phyloP scores from a whole-genome alignment of 2,329 filamentous ascomycete genomes.

The Cadophora malorum region DNA sequence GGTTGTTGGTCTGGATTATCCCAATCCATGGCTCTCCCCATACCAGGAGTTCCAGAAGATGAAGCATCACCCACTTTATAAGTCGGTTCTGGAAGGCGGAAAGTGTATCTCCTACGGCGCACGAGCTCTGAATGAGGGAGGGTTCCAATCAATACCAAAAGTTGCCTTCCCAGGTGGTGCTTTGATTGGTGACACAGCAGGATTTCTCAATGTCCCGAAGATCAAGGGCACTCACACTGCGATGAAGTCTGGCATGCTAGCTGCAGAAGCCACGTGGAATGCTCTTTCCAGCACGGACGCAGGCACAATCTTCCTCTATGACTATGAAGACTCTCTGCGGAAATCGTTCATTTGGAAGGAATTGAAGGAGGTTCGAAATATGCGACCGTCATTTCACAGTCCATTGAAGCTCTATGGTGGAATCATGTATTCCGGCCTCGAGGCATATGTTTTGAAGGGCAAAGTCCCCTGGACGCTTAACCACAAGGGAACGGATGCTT shows the following conservation, averaged over 20 bases:
- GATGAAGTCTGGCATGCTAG: constrained; percentile 97
- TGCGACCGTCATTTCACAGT: constrained; percentile 92
- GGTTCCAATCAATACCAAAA: constrained; percentile 97
- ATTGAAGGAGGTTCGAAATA: constrained; percentile 93
- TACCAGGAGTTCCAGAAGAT: constrained; percentile 98
- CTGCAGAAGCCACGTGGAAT: constrained; percentile 86
- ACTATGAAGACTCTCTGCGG: constrained; percentile 90
- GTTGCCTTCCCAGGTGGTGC: constrained; percentile 95
- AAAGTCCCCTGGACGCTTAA: constrained; percentile 90
- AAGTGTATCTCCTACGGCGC: constrained; percentile 98
- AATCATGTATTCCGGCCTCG: constrained; percentile 89
- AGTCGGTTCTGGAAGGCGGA: constrained; percentile 85
- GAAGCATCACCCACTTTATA: constrained; percentile 96
- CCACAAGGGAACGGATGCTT: constrained; percentile 80
- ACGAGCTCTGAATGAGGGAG: constrained; percentile 88
- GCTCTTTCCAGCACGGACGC: constrained; percentile 67
- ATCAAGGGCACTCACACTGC: constrained; percentile 98
- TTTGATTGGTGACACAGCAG: constrained; percentile 93
- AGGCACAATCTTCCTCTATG: constrained; percentile 86
- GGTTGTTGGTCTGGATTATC: constrained; percentile 92
- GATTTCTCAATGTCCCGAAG: constrained; percentile 97
- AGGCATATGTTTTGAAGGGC: constrained; percentile 87
- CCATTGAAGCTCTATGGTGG: constrained; percentile 89
- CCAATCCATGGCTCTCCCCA: constrained; percentile 94
- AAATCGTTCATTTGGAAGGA: constrained; percentile 92